Evolutionary conservation across 495 filamentous ascomycete genomes (phyloP), one percentile per base, ranked within the genome.

Genomic region (Bacidia rubella): DNA sequence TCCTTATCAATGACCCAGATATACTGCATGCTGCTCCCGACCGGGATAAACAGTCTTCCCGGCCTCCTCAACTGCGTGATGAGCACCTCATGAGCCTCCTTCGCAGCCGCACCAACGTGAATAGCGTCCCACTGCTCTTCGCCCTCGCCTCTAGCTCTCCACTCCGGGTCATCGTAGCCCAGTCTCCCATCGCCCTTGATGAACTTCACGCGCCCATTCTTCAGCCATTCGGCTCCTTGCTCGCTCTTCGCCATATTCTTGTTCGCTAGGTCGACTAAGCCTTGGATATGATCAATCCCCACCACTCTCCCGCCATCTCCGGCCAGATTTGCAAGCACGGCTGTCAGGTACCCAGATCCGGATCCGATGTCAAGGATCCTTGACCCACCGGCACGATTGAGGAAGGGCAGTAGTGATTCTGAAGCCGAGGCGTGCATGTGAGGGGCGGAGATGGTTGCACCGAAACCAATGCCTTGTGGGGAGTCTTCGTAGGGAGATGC

Each of bases 1-100:
- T 83, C 83, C 71, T 97, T 97, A 65, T 95, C 86, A 46, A 96
- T 82, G 2, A 85, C 74, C 81, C 84, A 99, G 29, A 99, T 85
- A 67, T 85, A 79, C 71, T 99, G 92, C 17, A 49, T 47, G 17
- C 63, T 66, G 0, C 60, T 78, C 53, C 83, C 85, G 1, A 99
- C 85, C 0, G 92, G 92, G 4, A 94, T 90, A 64, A 94, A 93
- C 72, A 93, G 63, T 60, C 69, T 68, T 15, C 92, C 92, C 0
- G 90, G 90, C 3, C 76, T 71, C 54, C 77, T 79, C 60, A 98
- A 68, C 66, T 97, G 92, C 40, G 82, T 76, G 44, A 94, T 65
- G 59, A 99, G 65, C 56, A 74, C 73, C 35, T 75, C 60, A 62
- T 95, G 90, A 45, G 93, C 68, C 59, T 76, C 73, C 57, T 68